Conservation (phyloP, 352 stramenopile species). For the Thraustochytrium striatum region DNA sequence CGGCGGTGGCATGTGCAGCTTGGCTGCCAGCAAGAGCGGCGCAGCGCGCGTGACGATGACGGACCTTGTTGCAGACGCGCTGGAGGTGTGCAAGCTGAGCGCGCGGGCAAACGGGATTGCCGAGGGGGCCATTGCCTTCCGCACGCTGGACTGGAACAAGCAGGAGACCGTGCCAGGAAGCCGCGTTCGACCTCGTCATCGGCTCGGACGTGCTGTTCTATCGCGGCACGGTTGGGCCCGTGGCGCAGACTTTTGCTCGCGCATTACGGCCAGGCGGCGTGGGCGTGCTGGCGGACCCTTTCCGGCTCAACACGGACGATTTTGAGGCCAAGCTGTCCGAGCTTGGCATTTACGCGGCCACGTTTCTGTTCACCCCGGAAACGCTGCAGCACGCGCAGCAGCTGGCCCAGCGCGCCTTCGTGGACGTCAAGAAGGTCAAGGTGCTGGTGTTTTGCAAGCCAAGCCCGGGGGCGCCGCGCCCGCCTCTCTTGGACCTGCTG, state of each 20-base stretch:
- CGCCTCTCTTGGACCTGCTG: too few species aligned
- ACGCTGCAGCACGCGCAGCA: not conserved
- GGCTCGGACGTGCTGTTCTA: conserved; percentile 40
- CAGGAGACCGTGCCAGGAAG: not conserved
- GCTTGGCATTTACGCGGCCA: conserved; percentile 5
- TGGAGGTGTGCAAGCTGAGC: conserved; percentile 1
- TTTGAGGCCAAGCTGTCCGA: conserved; percentile 29
- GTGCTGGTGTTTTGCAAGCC: conserved; percentile 33
- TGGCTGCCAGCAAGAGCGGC: not conserved
- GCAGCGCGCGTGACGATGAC: conserved; percentile 18
- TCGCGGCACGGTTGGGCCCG: conserved; percentile 12
- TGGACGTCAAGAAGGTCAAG: conserved; percentile 46
- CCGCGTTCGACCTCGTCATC: conserved; percentile 22
- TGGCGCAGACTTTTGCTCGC: not conserved
- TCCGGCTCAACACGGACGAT: conserved; percentile 29
- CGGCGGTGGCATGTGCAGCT: conserved; percentile 30
- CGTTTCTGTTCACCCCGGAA: not conserved
- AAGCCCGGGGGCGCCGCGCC: too few species aligned
- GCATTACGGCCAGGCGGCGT: conserved; percentile 12
- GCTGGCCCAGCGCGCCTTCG: conserved; percentile 19
- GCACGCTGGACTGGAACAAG: conserved; percentile 36
- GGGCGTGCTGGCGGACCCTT: conserved; percentile 25
- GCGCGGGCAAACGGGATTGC: not conserved
- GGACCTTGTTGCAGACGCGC: conserved; percentile 18
- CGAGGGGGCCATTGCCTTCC: not conserved